Evolutionary conservation across 108 stramenopile species (phyloP), one percentile per base, ranked within the genome.

Genomic region (Pseudonitzschia pungens): DNA sequence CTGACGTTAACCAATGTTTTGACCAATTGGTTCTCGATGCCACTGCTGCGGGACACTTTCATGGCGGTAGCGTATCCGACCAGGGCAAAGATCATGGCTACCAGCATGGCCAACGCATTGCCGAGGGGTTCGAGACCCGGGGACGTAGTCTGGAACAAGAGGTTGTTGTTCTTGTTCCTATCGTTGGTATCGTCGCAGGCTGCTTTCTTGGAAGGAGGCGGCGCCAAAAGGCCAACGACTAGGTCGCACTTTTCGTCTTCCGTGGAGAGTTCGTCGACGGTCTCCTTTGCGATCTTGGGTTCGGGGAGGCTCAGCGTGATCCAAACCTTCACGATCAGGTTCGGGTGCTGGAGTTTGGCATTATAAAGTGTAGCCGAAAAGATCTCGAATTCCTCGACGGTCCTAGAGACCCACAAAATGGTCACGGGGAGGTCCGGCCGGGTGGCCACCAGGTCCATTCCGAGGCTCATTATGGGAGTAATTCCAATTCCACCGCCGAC

Each of bases 231-330:
- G 12, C 12, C 16, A 26, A 60, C 31, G 0, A 60, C 18, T 8
- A 33, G 10, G 28, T 60, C 32, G 11, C 59, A 60, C 14, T 60
- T 33, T 28, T 60, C 32, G 11, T 60, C 31, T 10, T 60, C 32
- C 5, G 52, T 60, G 4, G 15, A 9, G 6, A 26, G 28, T 26
- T 15, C n/a, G 11, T 18, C 9, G 15, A 33, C 28, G 26, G 28
- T 29, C 31, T 29, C 28, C 59, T 18, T 33, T 53, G 14, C 18
- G 5, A 53, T 53, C 52, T 21, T 53, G 52, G 59, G 18, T 33
- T 60, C 59, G 28, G 59, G 59, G 16, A 29, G n/a, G 32, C 59
- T 60, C 15, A 60, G 24, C 15, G 59, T 60, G 28, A 60, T 60
- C 59, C 59, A 60, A 18, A 60, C 59, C 59, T 60, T 60, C 8